These are phyloP conservation scores for Starmerella powellii DNA, from an alignment of 805 yeast genomes.

Conservation along the genomic window DNA sequence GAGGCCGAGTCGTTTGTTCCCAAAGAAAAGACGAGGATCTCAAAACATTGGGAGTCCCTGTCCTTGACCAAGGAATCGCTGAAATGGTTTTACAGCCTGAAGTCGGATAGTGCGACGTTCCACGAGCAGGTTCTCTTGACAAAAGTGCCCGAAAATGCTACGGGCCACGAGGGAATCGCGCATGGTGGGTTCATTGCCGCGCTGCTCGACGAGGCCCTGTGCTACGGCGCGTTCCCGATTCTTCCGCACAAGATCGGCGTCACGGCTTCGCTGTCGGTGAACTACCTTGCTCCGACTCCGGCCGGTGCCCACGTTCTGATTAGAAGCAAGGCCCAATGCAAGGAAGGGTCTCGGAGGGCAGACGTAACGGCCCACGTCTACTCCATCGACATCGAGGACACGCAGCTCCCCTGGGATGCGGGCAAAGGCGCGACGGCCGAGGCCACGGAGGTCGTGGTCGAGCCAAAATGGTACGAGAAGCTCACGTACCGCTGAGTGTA, in stretches of 20 bases:
- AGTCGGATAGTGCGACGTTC: neutral
- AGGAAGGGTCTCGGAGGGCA: slow-evolving; percentile 64
- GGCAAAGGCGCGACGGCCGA: slow-evolving; percentile 20
- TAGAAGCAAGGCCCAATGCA: slow-evolving; percentile 50
- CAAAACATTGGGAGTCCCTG: slow-evolving; percentile 3
- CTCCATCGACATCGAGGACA: slow-evolving; percentile 30
- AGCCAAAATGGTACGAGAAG: slow-evolving; percentile 31
- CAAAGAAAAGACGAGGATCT: neutral
- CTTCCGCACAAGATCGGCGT: slow-evolving; percentile 79
- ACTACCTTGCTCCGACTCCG: slow-evolving; percentile 46
- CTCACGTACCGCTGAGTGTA: too few relatives aligned
- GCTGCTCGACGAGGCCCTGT: slow-evolving; percentile 72
- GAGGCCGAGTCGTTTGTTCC: neutral
- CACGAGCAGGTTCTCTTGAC: slow-evolving; percentile 12
- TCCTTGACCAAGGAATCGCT: neutral
- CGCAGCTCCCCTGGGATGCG: slow-evolving; percentile 15
- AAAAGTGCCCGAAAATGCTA: slow-evolving; percentile 31
- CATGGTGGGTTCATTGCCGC: slow-evolving; percentile 85
- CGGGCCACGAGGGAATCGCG: slow-evolving; percentile 59
- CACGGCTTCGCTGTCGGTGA: slow-evolving; percentile 62
- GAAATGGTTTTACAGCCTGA: slow-evolving; percentile 1
- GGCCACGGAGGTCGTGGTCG: slow-evolving; percentile 29
- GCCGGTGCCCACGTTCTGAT: slow-evolving; percentile 56
- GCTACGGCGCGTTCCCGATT: slow-evolving; percentile 71
- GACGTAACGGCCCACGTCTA: slow-evolving; percentile 57